Conservation (phyloP, 352 stramenopile species). For the Pseudoperonospora humuli region DNA sequence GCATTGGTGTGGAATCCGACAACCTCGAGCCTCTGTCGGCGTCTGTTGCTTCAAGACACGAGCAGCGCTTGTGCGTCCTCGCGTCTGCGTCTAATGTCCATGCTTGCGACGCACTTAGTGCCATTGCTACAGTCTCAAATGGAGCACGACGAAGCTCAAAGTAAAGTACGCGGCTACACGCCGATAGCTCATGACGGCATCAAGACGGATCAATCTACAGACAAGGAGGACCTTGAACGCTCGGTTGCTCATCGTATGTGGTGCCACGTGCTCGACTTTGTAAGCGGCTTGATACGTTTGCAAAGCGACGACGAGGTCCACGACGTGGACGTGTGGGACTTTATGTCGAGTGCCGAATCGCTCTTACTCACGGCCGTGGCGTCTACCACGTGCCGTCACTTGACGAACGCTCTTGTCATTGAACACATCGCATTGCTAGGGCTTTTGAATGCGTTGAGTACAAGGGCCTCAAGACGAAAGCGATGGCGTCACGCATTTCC, state of each 20-base stretch:
- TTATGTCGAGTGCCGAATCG: slow-evolving; percentile 41
- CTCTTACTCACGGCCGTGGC: slow-evolving; percentile 33
- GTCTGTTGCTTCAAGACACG: slow-evolving; percentile 28
- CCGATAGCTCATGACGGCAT: background rate
- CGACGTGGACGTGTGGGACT: slow-evolving; percentile 40
- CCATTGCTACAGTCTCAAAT: slow-evolving; percentile 35
- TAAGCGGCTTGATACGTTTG: slow-evolving; percentile 31
- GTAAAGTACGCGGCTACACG: slow-evolving; percentile 33
- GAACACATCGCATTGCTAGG: slow-evolving; percentile 41
- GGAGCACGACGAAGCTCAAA: slow-evolving; percentile 26
- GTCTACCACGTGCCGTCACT: slow-evolving; percentile 13
- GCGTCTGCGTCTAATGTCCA: slow-evolving; percentile 27
- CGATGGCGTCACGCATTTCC: slow-evolving; percentile 56
- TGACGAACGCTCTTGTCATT: slow-evolving; percentile 38
- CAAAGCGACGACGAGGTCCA: slow-evolving; percentile 7
- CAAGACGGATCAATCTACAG: slow-evolving; percentile 2
- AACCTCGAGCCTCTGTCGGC: slow-evolving; percentile 44
- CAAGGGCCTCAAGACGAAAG: slow-evolving; percentile 17
- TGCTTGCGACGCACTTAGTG: slow-evolving; percentile 44
- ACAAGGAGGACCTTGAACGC: slow-evolving; percentile 13
- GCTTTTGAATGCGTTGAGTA: slow-evolving; percentile 42
- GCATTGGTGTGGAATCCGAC: slow-evolving; percentile 46
- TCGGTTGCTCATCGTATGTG: slow-evolving; percentile 51
- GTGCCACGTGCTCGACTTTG: slow-evolving; percentile 48
- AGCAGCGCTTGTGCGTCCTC: slow-evolving; percentile 9